Conservation (phyloP, 768 basidiomycete genomes). For the Hypsizygus marmoreus region DNA sequence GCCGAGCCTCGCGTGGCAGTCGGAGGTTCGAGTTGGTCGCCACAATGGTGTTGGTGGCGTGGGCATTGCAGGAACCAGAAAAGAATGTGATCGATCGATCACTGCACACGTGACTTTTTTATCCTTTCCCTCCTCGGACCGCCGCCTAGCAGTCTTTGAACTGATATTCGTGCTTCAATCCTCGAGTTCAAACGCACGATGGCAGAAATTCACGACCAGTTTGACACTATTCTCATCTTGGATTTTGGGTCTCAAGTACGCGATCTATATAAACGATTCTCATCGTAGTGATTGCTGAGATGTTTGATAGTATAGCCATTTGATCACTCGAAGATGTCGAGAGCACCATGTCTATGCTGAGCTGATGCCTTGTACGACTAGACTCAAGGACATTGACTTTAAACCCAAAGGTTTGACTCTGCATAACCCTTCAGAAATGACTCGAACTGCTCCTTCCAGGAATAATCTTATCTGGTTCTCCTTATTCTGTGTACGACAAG, state of each 20-base stretch:
- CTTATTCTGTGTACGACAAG: slow-evolving; percentile 94
- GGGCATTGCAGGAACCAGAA: too few species aligned
- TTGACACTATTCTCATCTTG: slow-evolving; percentile 93
- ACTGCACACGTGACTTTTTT: too few species aligned
- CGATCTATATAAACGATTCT: background rate
- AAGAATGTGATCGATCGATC: too few species aligned
- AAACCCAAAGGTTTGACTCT: slow-evolving; percentile 80
- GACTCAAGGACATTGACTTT: slow-evolving; percentile 84
- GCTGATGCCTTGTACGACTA: slow-evolving; percentile 94
- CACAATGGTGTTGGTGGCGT: too few species aligned
- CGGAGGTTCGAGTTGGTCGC: too few species aligned
- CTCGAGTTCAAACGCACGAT: slow-evolving; percentile 41
- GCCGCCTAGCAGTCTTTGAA: too few species aligned
- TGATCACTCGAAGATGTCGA: slow-evolving; percentile 96
- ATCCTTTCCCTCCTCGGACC: background rate
- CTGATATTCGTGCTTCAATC: too few species aligned
- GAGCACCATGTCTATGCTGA: slow-evolving; percentile 98
- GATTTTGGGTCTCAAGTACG: slow-evolving; percentile 96
- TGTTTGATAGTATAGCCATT: slow-evolving; percentile 80
- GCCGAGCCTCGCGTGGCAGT: too few species aligned
- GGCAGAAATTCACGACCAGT: slow-evolving; percentile 92
- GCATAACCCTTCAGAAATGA: background rate
- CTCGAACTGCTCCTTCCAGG: slow-evolving; percentile 40
- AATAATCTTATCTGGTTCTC: slow-evolving; percentile 96
- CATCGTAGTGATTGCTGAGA: slow-evolving; percentile 12